Conservation (phyloP, 805 yeast species). For the Kodamaea neixiangensis region DNA sequence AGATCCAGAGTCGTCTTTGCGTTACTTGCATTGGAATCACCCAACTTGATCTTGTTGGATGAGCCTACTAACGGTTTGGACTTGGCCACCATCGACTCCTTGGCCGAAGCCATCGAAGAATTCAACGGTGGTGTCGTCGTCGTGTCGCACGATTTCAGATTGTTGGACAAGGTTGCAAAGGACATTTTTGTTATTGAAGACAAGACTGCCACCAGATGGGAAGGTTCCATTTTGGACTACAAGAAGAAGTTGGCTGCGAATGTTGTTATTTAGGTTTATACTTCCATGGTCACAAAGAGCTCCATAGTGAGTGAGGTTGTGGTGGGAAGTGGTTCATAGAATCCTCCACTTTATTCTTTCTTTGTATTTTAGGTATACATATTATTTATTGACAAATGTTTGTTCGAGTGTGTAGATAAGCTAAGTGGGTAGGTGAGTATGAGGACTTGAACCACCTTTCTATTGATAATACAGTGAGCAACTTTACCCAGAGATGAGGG, state of each 20-base stretch:
- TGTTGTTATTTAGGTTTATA: conserved; percentile 57
- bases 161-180: conserved; percentile 94
- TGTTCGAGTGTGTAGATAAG: too few relatives aligned
- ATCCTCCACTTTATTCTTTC: too few relatives aligned
- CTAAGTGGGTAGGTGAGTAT: too few relatives aligned
- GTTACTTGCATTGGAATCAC: conserved; percentile 88
- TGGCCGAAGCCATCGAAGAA: conserved; percentile 92
- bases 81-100: conserved; percentile 96
- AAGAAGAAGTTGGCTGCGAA: conserved; percentile 92
- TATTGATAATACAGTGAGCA: too few relatives aligned
- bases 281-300: background rate
- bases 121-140: conserved; percentile 98
- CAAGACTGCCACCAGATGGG: conserved; percentile 96
- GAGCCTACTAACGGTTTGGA: conserved; percentile 99
- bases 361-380: too few relatives aligned
- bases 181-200: conserved; percentile 96
- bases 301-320: too few relatives aligned
- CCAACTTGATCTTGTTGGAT: conserved; percentile 92
- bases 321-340: too few relatives aligned
- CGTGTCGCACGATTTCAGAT: conserved; percentile 98
- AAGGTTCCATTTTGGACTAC: conserved; percentile 85
- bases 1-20: conserved; percentile 99
- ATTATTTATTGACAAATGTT: too few relatives aligned
- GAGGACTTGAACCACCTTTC: too few relatives aligned
- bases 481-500: too few relatives aligned